Evolutionary conservation across 2,329 filamentous ascomycete species (phyloP).

Genomic region (Moelleriella libera): DNA sequence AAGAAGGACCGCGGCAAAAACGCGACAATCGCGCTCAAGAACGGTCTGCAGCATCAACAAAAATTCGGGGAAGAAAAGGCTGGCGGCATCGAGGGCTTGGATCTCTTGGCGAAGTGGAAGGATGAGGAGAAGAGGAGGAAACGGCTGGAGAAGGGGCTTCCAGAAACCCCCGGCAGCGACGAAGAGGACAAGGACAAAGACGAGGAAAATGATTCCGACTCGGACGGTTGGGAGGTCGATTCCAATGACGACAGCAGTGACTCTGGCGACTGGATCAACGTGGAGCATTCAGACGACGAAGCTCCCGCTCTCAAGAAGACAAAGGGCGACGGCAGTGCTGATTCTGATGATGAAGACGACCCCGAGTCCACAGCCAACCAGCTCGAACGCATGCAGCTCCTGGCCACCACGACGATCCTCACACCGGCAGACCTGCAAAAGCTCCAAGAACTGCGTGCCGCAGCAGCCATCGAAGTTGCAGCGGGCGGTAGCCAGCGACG

Average conservation of each 20-base stretch:
- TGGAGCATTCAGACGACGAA: slow-evolving; percentile 71
- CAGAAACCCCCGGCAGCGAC: slow-evolving; percentile 46
- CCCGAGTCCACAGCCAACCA: slow-evolving; percentile 28
- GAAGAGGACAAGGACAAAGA: slow-evolving; percentile 39
- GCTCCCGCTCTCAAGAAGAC: slow-evolving; percentile 41
- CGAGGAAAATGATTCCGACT: slow-evolving; percentile 40
- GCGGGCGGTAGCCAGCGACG: slow-evolving; percentile 27
- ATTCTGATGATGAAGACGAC: slow-evolving; percentile 24
- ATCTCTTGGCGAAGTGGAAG: slow-evolving; percentile 86
- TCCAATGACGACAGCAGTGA: slow-evolving; percentile 49
- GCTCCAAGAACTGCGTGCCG: slow-evolving; percentile 70
- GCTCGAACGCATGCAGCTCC: slow-evolving; percentile 44
- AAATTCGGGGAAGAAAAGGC: slow-evolving; percentile 70
- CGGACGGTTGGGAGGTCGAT: slow-evolving; percentile 46
- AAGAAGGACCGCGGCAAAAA: slow-evolving; percentile 87
- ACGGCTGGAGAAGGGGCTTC: slow-evolving; percentile 52
- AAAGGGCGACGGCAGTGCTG: slow-evolving; percentile 15
- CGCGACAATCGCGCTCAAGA: slow-evolving; percentile 67
- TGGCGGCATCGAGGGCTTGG: slow-evolving; percentile 82
- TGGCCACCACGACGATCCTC: slow-evolving; percentile 87
- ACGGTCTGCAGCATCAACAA: slow-evolving; percentile 60
- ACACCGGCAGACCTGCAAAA: slow-evolving; percentile 95
- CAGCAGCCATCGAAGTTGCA: slow-evolving; percentile 55
- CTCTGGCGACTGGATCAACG: slow-evolving; percentile 87
- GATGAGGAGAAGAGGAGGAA: slow-evolving; percentile 71